Evolutionary conservation across 805 yeast species (phyloP), one percentile per base, ranked within the genome.

Genomic region (Metschnikowia corniflorae): DNA sequence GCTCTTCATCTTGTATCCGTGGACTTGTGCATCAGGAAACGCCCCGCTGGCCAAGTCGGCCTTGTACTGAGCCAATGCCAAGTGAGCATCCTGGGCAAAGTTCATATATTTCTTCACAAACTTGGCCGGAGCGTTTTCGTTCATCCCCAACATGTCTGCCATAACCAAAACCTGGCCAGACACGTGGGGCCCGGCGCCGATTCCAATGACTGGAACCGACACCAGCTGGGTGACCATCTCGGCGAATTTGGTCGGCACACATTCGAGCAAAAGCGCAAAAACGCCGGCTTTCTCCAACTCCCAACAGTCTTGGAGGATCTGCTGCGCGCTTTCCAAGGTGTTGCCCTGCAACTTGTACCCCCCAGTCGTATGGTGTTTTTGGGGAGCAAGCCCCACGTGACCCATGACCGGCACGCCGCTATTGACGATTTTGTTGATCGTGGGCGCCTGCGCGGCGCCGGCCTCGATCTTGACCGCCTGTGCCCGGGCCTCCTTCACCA

Each of bases 361-460:
- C 15, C 96, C 89, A 10, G 84, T 55, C 0, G 86, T 56, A 45
- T 86, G 77, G 43, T 79, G 79, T 28, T 86, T 73, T 57, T 93
- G 97, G 2, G 98, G 98, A 4, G 95, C 86, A 21, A 91, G 65
- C 0, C 98, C 98, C 20, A 86, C 77, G 58, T 91, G 98, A 1
- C 94, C 97, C 63, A 86, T 72, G 2, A 88, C 88, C 0, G 97
- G 95, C 7, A 91, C 80, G 1, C 97, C 97, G 13, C 81, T 67
- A 4, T 70, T 55, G 1, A 80, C 70, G 14, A 91, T 60, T 42
- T 71, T 71, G 39, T 59, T 51, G 7, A 93, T 74, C 1, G 82
- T 75, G 2, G 72, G 64, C 4, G 57, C 43, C 3, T 77, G 57
- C 38, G 75, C 80, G 26, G 54, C 61, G 0, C 93, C 89, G 6